Percentiles rank a stretch among this genome's conserved stretches.
Conservation (phyloP, 1,139 yeast species). For the Hansenula anomala region DNA sequence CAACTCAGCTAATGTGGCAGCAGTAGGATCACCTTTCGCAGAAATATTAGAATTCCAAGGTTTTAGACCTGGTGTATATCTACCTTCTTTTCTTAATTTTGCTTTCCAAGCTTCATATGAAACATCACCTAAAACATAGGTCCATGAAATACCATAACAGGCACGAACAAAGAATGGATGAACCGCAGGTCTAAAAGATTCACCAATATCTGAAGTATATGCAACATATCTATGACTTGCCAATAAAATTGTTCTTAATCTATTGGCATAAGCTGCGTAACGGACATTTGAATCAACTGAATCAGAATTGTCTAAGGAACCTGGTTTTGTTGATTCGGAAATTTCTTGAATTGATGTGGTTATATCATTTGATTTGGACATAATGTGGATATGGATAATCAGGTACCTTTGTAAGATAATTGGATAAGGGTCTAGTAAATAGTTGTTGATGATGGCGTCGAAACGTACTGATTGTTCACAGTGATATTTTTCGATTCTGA, state of each 20-base stretch:
- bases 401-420: no score
- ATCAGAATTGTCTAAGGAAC: conserved; percentile 21
- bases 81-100: conserved; percentile 62
- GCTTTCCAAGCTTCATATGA: conserved; percentile 74
- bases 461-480: no score
- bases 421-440: background rate
- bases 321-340: conserved; percentile 4
- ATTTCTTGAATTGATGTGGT: background rate
- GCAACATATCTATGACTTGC: conserved; percentile 87
- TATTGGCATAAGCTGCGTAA: conserved; percentile 79
- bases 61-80: conserved; percentile 53
- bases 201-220: conserved; percentile 84
- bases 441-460: background rate
- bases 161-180: conserved; percentile 58
- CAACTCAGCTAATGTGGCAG: conserved; percentile 23
- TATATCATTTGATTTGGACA: background rate
- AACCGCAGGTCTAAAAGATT: conserved; percentile 84
- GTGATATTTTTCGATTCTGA: no score
- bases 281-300: conserved; percentile 53
- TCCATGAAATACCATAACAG: conserved; percentile 77
- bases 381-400: background rate
- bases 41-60: conserved; percentile 60
- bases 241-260: conserved; percentile 61
- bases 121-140: conserved; percentile 75
- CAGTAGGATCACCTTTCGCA: conserved; percentile 32